These are phyloP conservation scores for Pythium periplocum DNA, from an alignment of 352 stramenopile species.

Conservation along the genomic window DNA sequence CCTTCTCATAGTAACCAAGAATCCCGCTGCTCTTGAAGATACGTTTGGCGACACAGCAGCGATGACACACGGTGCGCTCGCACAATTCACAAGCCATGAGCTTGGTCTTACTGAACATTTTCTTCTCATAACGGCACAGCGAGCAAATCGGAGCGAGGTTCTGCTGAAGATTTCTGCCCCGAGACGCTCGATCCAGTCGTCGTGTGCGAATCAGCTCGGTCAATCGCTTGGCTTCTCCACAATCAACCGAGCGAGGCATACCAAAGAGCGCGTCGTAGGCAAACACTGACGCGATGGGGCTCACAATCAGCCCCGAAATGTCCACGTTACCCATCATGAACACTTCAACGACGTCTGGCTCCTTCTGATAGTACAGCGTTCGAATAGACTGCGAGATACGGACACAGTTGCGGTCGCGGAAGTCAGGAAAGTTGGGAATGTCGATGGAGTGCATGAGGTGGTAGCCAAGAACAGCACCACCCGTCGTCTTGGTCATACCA, in stretches of 20 bases:
- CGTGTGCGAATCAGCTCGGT: slow-evolving; percentile 25
- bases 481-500: slow-evolving; percentile 30
- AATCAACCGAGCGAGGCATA: slow-evolving; percentile 35
- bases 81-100: slow-evolving; percentile 18
- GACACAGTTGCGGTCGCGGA: slow-evolving; percentile 36
- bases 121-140: slow-evolving; percentile 16
- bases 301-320: slow-evolving; percentile 14
- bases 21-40: slow-evolving; percentile 18
- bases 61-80: slow-evolving; percentile 12
- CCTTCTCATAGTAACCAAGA: slow-evolving; percentile 15
- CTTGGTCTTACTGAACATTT: slow-evolving; percentile 11
- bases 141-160: slow-evolving; percentile 10
- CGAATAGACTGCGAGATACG: slow-evolving; percentile 35
- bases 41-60: slow-evolving; percentile 17
- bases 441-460: slow-evolving; percentile 33
- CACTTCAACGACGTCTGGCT: slow-evolving; percentile 39
- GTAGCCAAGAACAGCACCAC: slow-evolving; percentile 46
- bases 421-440: slow-evolving; percentile 30
- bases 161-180: slow-evolving; percentile 1
- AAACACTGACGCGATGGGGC: slow-evolving; percentile 22
- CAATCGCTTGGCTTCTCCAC: slow-evolving; percentile 37
- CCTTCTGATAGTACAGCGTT: slow-evolving; percentile 47
- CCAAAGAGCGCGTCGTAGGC: slow-evolving; percentile 34
- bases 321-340: slow-evolving; percentile 34
- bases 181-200: slow-evolving; percentile 3